These are phyloP conservation scores for Penicillium sp. DNA, from an alignment of 2,329 filamentous ascomycete genomes.

Conservation along the genomic window DNA sequence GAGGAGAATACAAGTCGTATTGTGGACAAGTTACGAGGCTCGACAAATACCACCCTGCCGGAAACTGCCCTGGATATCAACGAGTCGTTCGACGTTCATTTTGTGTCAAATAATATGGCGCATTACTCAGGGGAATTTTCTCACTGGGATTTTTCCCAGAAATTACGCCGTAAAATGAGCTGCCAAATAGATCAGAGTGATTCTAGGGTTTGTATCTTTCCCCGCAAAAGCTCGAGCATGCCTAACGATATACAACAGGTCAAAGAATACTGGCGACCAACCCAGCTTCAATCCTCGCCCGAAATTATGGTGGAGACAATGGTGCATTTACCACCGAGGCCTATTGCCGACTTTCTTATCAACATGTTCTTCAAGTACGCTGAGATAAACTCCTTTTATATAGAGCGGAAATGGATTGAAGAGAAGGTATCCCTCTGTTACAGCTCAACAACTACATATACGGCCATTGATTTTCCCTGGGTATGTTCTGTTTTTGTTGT, in stretches of 20 bases:
- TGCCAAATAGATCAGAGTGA: conserved; percentile 32
- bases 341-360: conserved; percentile 41
- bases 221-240: no score
- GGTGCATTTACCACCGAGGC: conserved; percentile 39
- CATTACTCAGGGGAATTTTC: conserved; percentile 45
- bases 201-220: conserved; percentile 24
- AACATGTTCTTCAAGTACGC: conserved; percentile 43
- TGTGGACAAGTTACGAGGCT: conserved; percentile 6
- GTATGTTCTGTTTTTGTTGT: conserved; percentile 41
- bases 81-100: conserved; percentile 16
- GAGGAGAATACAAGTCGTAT: conserved; percentile 12
- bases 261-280: conserved; percentile 42
- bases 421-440: conserved; percentile 39
- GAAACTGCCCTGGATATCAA: conserved; percentile 13
- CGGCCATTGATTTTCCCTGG: conserved; percentile 36
- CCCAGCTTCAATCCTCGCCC: conserved; percentile 39
- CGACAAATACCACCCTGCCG: neutral
- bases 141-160: conserved; percentile 44
- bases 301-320: conserved; percentile 33
- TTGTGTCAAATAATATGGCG: conserved; percentile 7
- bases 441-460: conserved; percentile 28
- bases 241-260: conserved; percentile 23
- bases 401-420: conserved; percentile 39
- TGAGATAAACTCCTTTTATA: conserved; percentile 41
- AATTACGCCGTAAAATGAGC: conserved; percentile 39